Evolutionary conservation across 2,329 filamentous ascomycete species (phyloP), one percentile per base, ranked within the genome.

Genomic region (Scleromitrula shiraiana): DNA sequence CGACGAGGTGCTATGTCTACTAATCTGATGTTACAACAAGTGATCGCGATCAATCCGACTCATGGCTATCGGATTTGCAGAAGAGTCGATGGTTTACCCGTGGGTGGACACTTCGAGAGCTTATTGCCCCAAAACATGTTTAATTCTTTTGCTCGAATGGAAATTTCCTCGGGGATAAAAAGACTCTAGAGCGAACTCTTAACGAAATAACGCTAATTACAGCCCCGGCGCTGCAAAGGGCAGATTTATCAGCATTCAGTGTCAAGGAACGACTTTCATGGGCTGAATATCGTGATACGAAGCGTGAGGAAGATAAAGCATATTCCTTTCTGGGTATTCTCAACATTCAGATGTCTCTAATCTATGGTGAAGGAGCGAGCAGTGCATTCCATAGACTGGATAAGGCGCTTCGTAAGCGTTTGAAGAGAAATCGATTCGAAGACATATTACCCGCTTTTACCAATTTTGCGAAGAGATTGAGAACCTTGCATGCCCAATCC

Each of bases 291-390:
- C 61, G 70, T 0, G n/a, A 58, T 2, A 70, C 69, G 0, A 65
- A 60, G 0, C 53, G 65, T 2, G 20, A 47, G 0, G 70, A 74
- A 46, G 71, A 53, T 6, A 50, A 19, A 20, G 47, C 41, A 0
- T 74, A 73, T 40, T 70, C 63, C 4, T 55, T 74, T 0, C 50
- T 74, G 1, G 70, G 71, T 0, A 60, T 74, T 0, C 73, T 74
- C 32, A 59, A 61, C 1, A 60, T 74, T 17, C 64, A 66, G 27
- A 70, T 74, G 65, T 62, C 69, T 0, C 54, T 70, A 1, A 37
- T 72, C 0, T 74, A 74, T 47, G 49, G 70, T 1, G 66, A 69
- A 33, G 63, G 65, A 0, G 5, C 15, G 0, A 6, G 47, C 10
- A 58, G 55, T 0, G 62, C 68, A 1, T 68, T 69, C 22, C 19